Conservation (phyloP, 2,329 filamentous ascomycete genomes). For the Colletotrichum tabaci region DNA sequence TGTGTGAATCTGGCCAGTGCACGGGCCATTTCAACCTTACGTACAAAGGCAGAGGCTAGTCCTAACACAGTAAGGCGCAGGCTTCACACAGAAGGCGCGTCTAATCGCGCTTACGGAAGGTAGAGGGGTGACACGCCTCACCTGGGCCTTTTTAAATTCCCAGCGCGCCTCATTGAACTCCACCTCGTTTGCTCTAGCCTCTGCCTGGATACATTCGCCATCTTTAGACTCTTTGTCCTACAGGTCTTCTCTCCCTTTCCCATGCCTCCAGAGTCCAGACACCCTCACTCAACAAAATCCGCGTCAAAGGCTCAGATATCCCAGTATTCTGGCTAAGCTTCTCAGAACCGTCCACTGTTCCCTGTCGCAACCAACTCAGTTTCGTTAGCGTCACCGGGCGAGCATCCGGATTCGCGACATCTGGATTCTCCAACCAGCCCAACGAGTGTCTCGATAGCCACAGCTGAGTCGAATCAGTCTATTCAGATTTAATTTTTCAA, state of each 20-base stretch:
- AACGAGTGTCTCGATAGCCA: not conserved
- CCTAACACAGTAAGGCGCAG: constrained; percentile 20
- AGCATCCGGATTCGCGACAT: constrained; percentile 15
- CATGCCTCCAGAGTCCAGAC: not conserved
- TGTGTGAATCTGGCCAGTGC: constrained; percentile 46
- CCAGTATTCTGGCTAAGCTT: not conserved
- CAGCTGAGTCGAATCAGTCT: not conserved
- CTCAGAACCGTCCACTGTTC: not conserved
- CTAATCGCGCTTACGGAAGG: constrained; percentile 30
- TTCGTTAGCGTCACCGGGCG: constrained; percentile 5
- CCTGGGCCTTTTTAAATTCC: constrained; percentile 34
- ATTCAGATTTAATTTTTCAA: too few relatives aligned
- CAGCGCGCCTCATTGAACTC: constrained; percentile 37
- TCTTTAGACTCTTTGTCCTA: constrained; percentile 23
- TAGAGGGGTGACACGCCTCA: constrained; percentile 27
- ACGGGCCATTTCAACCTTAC: constrained; percentile 40
- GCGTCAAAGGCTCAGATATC: not conserved
- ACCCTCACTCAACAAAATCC: not conserved
- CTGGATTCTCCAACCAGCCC: not conserved
- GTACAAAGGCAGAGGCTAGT: constrained; percentile 19
- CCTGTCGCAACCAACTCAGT: not conserved
- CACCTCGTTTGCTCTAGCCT: constrained; percentile 12
- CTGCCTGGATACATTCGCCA: constrained; percentile 16
- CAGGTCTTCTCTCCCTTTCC: not conserved
- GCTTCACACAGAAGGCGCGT: constrained; percentile 25